Conservation (phyloP, 2,329 filamentous ascomycete species). For the Aspergillus thermomutatus region DNA sequence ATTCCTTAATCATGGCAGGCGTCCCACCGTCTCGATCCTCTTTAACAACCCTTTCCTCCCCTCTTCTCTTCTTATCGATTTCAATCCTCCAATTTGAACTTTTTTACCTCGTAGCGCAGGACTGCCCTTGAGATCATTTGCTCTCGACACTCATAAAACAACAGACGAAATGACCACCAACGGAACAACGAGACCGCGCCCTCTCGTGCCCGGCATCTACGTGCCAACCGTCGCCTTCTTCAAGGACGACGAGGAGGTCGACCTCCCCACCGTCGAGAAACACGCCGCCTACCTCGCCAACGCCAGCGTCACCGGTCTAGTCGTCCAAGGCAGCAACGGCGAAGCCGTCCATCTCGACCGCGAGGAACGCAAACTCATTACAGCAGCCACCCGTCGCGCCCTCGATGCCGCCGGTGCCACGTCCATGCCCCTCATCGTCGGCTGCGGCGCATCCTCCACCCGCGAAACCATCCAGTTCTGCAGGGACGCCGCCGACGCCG, state of each 20-base stretch:
- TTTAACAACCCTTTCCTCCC: conserved; percentile 1
- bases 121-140: neutral
- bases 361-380: conserved; percentile 66
- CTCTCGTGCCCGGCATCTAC: conserved; percentile 56
- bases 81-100: neutral
- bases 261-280: conserved; percentile 57
- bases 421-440: conserved; percentile 69
- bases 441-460: conserved; percentile 70
- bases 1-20: conserved; percentile 1
- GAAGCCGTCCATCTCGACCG: conserved; percentile 76
- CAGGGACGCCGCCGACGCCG: conserved; percentile 63
- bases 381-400: conserved; percentile 65
- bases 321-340: conserved; percentile 77
- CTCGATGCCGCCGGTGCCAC: conserved; percentile 64
- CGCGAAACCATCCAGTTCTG: conserved; percentile 69
- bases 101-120: neutral
- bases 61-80: neutral
- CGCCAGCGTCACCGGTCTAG: conserved; percentile 69
- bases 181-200: conserved; percentile 20
- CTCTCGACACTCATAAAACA: neutral
- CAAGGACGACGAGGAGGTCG: conserved; percentile 62
- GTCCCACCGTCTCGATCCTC: neutral
- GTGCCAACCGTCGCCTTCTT: conserved; percentile 75
- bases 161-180: conserved; percentile 19
- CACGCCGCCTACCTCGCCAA: conserved; percentile 66